Evolutionary conservation across 1,284 basidiomycete species (phyloP), one percentile per base, ranked within the genome.

Genomic region (Macrocystidia cucumis): DNA sequence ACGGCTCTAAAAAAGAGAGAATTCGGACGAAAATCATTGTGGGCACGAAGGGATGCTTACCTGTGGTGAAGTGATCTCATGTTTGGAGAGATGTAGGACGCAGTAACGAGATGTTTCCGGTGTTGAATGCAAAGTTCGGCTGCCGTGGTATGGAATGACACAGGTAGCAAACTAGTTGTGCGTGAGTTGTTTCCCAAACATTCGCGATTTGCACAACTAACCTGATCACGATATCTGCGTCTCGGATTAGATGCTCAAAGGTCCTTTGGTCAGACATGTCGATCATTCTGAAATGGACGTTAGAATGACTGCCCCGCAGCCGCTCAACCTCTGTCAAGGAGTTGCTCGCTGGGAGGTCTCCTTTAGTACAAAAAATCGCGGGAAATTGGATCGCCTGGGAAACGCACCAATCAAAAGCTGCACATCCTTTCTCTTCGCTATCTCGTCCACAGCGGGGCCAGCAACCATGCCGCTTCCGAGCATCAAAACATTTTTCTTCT

Each of bases 401-500:
- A 9, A 70, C 82, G 50, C 41, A 90, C 89, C 90, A 44, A 92
- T 74, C 2, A 84, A 56, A 19, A 93, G 57, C 34, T 77, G 64
- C 0, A 91, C 60, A 44, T 87, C 83, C 0, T 49, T 44, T 38
- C 62, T 47, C 37, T 47, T 66, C 55, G 51, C 73, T 62, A 93
- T 72, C 51, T 86, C 76, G 41, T 85, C 74, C 4, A 90, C 79
- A 5, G 83, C 83, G 8, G 90, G 91, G 2, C 81, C 80, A 9
- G 90, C 88, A 14, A 93, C 92, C 77, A 93, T 91, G 12, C 92
- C 93, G 37, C 85, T 89, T 7, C 92, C 92, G 3, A 96, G 69
- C 45, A 97, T 65, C 18, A 97, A 59, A 1, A 93, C 69, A 45
- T 67, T 77, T 60, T 82, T 85, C 63, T 78, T 78, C 53, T 48